Conservation (phyloP, 176 grass and related monocot species). For the Lolium perenne region DNA sequence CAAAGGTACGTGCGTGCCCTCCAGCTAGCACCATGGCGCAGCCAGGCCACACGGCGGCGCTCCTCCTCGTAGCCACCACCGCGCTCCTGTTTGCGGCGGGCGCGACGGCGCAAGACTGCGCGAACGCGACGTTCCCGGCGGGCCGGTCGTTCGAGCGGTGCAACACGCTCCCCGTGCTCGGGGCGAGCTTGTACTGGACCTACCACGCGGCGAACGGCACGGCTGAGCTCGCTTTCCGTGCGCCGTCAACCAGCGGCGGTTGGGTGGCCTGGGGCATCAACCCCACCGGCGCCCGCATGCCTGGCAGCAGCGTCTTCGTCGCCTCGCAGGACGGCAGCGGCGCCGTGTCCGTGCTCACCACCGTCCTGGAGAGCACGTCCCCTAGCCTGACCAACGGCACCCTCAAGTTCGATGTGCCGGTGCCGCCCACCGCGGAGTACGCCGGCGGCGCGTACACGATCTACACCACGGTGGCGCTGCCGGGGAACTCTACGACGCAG, state of each 20-base stretch:
- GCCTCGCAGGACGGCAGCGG: conserved; percentile 45
- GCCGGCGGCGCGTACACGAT: conserved; percentile 56
- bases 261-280: conserved; percentile 95
- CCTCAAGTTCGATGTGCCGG: conserved; percentile 62
- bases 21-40: conserved; percentile 16
- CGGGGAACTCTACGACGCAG: conserved; percentile 53
- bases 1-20: no score
- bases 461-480: conserved; percentile 66
- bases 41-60: not conserved
- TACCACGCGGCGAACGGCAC: conserved; percentile 64
- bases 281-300: conserved; percentile 50
- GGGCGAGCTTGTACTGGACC: conserved; percentile 70
- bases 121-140: conserved; percentile 51
- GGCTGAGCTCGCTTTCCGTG: conserved; percentile 70
- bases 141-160: conserved; percentile 54
- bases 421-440: conserved; percentile 55
- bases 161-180: conserved; percentile 57
- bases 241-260: conserved; percentile 30
- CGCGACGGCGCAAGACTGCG: conserved; percentile 17
- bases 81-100: not conserved
- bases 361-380: conserved; percentile 29
- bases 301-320: conserved; percentile 63
- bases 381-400: conserved; percentile 52
- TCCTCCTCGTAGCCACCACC: conserved; percentile 19
- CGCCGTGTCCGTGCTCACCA: conserved; percentile 48